These are phyloP conservation scores for Fragilaria crotonensis DNA, from an alignment of 108 stramenopile species.

Conservation along the genomic window DNA sequence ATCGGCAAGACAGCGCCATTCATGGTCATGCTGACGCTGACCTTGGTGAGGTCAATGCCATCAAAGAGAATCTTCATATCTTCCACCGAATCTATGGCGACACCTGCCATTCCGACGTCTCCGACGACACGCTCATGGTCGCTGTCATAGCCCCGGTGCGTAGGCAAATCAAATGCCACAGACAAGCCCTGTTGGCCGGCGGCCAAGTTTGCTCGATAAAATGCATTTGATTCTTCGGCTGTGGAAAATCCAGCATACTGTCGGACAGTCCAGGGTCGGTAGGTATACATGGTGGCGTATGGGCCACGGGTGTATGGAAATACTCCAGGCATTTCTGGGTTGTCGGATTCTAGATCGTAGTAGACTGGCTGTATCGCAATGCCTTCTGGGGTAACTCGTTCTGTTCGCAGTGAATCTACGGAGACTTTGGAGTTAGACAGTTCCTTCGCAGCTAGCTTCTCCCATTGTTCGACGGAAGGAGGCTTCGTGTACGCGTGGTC, in stretches of 20 bases:
- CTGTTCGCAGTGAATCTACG: conserved; percentile 51
- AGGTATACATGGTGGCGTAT: conserved; percentile 97
- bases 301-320: conserved; percentile 97
- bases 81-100: conserved; percentile 89
- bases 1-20: conserved; percentile 96
- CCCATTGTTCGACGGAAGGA: conserved; percentile 44
- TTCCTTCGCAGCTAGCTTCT: conserved; percentile 60
- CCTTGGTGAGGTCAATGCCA: conserved; percentile 90
- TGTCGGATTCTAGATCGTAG: conserved; percentile 57
- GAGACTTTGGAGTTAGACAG: conserved; percentile 42
- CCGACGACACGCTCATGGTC: conserved; percentile 94
- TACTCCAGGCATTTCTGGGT: conserved; percentile 83
- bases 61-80: conserved; percentile 98
- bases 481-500: conserved; percentile 23
- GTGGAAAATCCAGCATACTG: conserved; percentile 98
- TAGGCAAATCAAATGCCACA: conserved; percentile 96
- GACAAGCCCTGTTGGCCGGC: conserved; percentile 94
- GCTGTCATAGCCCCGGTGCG: conserved; percentile 97
- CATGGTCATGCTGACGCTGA: conserved; percentile 98
- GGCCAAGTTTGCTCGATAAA: conserved; percentile 84
- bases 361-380: conserved; percentile 93
- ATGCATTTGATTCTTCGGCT: conserved; percentile 94
- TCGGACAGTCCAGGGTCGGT: conserved; percentile 75
- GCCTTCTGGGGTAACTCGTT: conserved; percentile 75
- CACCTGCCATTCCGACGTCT: conserved; percentile 99